These are phyloP conservation scores for Mortierella sp. DNA, from an alignment of 371 early-diverging fungal species.

Conservation along the genomic window DNA sequence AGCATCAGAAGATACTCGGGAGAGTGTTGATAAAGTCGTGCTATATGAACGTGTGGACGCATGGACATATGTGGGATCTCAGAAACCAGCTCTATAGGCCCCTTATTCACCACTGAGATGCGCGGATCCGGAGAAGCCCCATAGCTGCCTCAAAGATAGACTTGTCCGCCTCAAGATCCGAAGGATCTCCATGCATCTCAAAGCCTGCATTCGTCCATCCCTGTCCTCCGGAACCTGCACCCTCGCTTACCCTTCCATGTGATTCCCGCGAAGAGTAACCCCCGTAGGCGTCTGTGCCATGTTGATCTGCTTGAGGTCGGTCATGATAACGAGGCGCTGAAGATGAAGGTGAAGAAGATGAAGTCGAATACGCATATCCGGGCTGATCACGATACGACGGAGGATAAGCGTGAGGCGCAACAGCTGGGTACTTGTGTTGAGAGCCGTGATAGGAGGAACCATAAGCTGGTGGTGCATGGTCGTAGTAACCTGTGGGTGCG, in stretches of 20 bases:
- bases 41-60: too few species aligned
- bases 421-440: conserved; percentile 12
- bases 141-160: conserved; percentile 41
- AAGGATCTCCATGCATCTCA: conserved; percentile 3
- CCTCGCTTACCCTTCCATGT: conserved; percentile 6
- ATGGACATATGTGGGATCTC: background rate
- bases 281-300: background rate
- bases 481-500: conserved; percentile 10
- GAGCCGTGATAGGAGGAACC: conserved; percentile 10
- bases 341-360: conserved; percentile 3
- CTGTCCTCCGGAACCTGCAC: conserved; percentile 1
- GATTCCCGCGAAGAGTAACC: conserved; percentile 1
- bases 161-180: conserved; percentile 30
- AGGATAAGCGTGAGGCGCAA: background rate
- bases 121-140: conserved; percentile 30
- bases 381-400: too few species aligned
- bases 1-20: too few species aligned
- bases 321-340: conserved; percentile 16
- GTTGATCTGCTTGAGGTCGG: conserved; percentile 7
- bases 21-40: too few species aligned
- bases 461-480: background rate
- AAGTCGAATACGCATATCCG: conserved; percentile 12
- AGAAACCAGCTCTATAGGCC: background rate
- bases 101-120: conserved; percentile 33
- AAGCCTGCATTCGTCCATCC: conserved; percentile 8